These are phyloP conservation scores for Lactarius hatsudake DNA, from an alignment of 768 basidiomycete genomes.

Conservation along the genomic window DNA sequence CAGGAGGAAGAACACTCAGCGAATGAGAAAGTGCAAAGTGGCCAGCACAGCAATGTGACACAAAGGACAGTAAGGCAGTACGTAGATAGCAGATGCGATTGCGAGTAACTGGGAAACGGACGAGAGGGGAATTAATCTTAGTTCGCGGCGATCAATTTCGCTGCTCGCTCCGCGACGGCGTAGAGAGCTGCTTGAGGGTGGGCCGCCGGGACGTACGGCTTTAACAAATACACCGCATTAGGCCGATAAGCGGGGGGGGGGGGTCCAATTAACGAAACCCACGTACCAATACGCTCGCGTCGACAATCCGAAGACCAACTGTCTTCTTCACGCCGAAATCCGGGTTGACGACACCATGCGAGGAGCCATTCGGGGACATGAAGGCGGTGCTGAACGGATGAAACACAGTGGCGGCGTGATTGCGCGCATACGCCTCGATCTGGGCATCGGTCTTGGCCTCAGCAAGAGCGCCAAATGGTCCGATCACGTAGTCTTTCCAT, in stretches of 20 bases:
- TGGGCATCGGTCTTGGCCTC: slow-evolving; percentile 23
- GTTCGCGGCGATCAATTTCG: slow-evolving; percentile 18
- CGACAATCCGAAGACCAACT: slow-evolving; percentile 40
- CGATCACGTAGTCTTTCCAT: slow-evolving; percentile 11
- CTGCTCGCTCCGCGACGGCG: slow-evolving; percentile 25
- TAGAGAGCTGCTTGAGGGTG: slow-evolving; percentile 22
- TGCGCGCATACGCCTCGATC: slow-evolving; percentile 27
- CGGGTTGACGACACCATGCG: slow-evolving; percentile 43
- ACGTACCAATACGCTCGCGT: slow-evolving; percentile 28
- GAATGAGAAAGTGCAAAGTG: neutral
- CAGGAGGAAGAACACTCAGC: neutral
- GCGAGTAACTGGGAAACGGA: neutral
- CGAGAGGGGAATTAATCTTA: neutral
- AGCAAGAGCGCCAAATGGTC: neutral
- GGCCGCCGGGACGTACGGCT: slow-evolving; percentile 22
- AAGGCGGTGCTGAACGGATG: slow-evolving; percentile 39
- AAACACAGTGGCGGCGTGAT: slow-evolving; percentile 26
- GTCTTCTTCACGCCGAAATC: slow-evolving; percentile 44
- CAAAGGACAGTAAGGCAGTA: neutral
- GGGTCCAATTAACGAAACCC: neutral
- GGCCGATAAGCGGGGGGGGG: neutral
- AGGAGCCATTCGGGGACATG: slow-evolving; percentile 38
- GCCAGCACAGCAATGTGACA: neutral
- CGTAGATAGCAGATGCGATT: neutral
- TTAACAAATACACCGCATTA: neutral